Conservation (phyloP, 352 stramenopile genomes). For the Phytopythium helicoides region DNA sequence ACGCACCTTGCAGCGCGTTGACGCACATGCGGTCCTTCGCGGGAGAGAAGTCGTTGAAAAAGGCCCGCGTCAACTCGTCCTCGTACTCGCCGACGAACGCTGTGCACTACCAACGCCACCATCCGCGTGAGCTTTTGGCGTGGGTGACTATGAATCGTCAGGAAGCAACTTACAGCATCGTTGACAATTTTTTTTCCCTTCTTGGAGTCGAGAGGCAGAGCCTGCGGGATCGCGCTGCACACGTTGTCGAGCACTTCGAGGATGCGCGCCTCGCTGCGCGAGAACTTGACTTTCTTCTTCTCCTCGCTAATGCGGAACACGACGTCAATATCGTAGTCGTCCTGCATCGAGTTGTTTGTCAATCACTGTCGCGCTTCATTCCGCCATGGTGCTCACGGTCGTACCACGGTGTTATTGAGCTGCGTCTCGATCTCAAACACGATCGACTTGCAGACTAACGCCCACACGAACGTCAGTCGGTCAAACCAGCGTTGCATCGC, state of each 20-base stretch:
- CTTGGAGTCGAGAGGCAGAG: slow-evolving; percentile 30
- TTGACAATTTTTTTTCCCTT: slow-evolving; percentile 61
- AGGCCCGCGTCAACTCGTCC: slow-evolving; percentile 70
- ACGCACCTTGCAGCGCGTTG: slow-evolving; percentile 42
- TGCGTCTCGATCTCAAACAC: slow-evolving; percentile 80
- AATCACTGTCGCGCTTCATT: too few species aligned
- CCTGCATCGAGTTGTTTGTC: slow-evolving; percentile 16
- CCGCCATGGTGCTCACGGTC: too few species aligned
- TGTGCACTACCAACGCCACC: slow-evolving; percentile 71
- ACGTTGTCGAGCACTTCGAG: slow-evolving; percentile 82
- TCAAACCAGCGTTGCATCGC: too few species aligned
- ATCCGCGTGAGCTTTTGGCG: too few species aligned
- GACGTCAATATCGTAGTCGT: slow-evolving; percentile 82
- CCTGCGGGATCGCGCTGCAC: slow-evolving; percentile 49
- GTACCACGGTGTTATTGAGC: slow-evolving; percentile 68
- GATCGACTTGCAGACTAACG: slow-evolving; percentile 76
- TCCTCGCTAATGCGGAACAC: slow-evolving; percentile 86
- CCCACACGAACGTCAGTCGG: not conserved
- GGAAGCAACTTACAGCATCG: slow-evolving; percentile 53
- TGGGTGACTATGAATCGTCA: too few species aligned
- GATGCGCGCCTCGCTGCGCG: slow-evolving; percentile 79
- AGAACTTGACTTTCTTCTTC: slow-evolving; percentile 85
- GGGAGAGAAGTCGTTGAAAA: slow-evolving; percentile 78
- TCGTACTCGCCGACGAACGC: slow-evolving; percentile 78
- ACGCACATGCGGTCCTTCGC: slow-evolving; percentile 61